Evolutionary conservation across 2,329 filamentous ascomycete genomes (phyloP), one percentile per base, ranked within the genome.

Genomic region (Dendrostoma leiphaemia): DNA sequence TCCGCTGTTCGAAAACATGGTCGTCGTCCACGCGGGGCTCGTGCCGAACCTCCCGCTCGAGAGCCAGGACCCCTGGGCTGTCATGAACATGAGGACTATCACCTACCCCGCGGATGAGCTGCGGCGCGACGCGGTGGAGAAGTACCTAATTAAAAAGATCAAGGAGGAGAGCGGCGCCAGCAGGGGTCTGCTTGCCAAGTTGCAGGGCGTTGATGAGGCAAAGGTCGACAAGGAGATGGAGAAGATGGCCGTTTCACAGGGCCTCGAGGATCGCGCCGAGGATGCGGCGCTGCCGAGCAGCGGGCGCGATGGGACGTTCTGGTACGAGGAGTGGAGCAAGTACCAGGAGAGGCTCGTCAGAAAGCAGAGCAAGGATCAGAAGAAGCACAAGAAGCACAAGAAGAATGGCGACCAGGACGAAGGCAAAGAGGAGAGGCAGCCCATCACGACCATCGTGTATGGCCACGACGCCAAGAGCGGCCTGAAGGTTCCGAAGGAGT

Each of bases 21-120:
- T 87, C 5, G 86, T 91, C 48, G 93, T 92, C 6, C 94, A 97
- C 72, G 93, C 84, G 0, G 94, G 94, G 1, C 78, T 97, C 2
- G 85, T 94, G 0, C 90, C 93, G 0, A 88, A 85, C 5, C 73
- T 96, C 1, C 69, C 81, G 1, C 76, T 96, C 13, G 77, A 86
- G 43, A 75, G 80, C 48, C 93, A 87, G 62, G 80, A 97, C 68
- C 88, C 91, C 0, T 85, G 83, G 69, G 86, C 88, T 48, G 88
- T 89, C 37, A 97, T 97, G 91, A 94, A 91, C 66, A 95, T 99
- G 90, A 85, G 91, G 53, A 89, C 85, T 6, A 81, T 96, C 51
- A 78, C 89, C 61, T 78, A 76, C 60, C 72, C 85, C 17, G 72
- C 77, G 10, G 85, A 82, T 10, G 79, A 83, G 56, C 71, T 82